Conservation (phyloP, 495 filamentous ascomycete genomes). For the Letharia columbiana region DNA sequence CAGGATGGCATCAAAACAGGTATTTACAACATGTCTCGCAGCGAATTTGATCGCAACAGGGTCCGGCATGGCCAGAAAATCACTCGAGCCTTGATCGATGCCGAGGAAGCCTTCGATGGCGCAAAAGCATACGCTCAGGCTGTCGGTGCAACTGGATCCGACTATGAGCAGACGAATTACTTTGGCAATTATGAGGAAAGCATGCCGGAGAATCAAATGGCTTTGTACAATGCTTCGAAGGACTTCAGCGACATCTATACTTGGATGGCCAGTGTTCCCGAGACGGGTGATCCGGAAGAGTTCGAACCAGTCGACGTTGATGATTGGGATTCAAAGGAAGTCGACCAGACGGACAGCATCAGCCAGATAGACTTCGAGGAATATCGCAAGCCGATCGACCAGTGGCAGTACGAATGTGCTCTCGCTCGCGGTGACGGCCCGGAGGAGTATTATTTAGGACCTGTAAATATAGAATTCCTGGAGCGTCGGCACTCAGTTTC, state of each 20-base stretch:
- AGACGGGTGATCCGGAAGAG: neutral
- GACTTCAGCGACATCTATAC: too few relatives aligned
- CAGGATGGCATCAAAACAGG: neutral
- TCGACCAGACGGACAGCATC: constrained; percentile 4
- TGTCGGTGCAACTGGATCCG: neutral
- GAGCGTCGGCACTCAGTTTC: neutral
- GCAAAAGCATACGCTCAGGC: neutral
- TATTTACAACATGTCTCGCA: neutral
- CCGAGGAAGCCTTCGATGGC: neutral
- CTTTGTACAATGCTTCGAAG: too few relatives aligned
- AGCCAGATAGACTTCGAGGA: neutral
- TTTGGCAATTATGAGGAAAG: too few relatives aligned
- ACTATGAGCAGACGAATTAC: neutral
- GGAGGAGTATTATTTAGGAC: too few relatives aligned
- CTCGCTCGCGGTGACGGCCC: neutral
- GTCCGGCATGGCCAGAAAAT: neutral
- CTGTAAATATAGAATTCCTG: neutral
- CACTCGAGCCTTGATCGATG: neutral
- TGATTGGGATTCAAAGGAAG: neutral
- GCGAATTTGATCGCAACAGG: neutral
- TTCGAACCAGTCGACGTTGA: neutral
- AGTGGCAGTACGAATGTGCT: neutral
- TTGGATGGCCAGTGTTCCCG: too few relatives aligned
- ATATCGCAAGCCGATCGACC: constrained; percentile 12
- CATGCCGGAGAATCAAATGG: too few relatives aligned